A percentile compares a stretch with the other conserved stretches of the same genome.
These are phyloP conservation scores for Echeveria elegans DNA, from an alignment of 164 flowering plant genomes.

Conservation along the genomic window DNA sequence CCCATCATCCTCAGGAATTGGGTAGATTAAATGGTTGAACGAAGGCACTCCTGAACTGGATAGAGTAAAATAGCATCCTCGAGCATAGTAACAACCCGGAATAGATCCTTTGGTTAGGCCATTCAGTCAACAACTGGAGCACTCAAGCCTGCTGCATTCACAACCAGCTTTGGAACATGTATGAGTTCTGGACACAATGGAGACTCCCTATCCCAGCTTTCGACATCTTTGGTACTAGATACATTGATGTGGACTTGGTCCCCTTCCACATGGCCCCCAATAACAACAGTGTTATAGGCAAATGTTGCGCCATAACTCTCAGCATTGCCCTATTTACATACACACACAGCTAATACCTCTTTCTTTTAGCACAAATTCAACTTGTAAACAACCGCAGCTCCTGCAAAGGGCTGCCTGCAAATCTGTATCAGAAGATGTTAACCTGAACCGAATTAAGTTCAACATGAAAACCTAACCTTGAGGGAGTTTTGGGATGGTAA, in stretches of 20 bases:
- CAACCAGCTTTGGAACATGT: constrained; percentile 55
- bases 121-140: constrained; percentile 51
- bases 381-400: background rate
- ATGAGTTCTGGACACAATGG: constrained; percentile 43
- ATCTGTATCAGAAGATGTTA: background rate
- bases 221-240: constrained; percentile 41
- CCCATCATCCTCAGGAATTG: constrained; percentile 92
- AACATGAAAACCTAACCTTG: constrained; percentile 32
- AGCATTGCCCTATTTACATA: constrained; percentile 76
- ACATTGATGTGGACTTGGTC: constrained; percentile 38
- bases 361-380: constrained; percentile 21
- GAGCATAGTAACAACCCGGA: constrained; percentile 59
- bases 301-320: constrained; percentile 56
- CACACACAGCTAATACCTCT: constrained; percentile 19
- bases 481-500: constrained; percentile 63
- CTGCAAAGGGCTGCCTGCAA: constrained; percentile 22
- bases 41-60: constrained; percentile 45
- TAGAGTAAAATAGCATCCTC: constrained; percentile 81
- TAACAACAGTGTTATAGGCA: constrained; percentile 59
- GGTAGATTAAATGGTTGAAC: constrained; percentile 76
- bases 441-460: background rate
- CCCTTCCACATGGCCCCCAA: constrained; percentile 52
- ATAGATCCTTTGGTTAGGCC: constrained; percentile 26
- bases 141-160: constrained; percentile 75
- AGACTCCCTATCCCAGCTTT: constrained; percentile 24